Evolutionary conservation across 352 stramenopile species (phyloP).

Genomic region (Globisporangium orthogonon): DNA sequence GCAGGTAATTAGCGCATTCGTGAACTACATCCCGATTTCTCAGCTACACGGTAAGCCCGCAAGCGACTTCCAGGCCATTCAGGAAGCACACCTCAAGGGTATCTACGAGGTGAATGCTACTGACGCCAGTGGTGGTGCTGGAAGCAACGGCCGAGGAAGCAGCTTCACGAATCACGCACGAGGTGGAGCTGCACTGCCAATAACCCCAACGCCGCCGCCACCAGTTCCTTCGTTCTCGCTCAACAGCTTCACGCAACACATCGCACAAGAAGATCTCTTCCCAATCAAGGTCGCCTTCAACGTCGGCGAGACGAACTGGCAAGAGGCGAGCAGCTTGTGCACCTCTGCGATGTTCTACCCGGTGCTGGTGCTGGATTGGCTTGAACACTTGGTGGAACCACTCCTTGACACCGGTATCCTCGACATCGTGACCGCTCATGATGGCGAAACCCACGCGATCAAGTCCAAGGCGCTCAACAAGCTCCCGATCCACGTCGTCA

Average conservation of each 20-base stretch:
- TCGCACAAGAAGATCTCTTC: constrained; percentile 42
- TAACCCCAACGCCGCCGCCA: constrained; percentile 8
- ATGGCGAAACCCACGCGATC: constrained; percentile 10
- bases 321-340: constrained; percentile 25
- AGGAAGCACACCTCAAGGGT: constrained; percentile 23
- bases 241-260: background rate
- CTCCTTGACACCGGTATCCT: constrained; percentile 33
- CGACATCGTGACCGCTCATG: constrained; percentile 18
- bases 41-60: constrained; percentile 6
- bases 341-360: constrained; percentile 16
- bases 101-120: constrained; percentile 12
- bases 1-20: constrained; percentile 16
- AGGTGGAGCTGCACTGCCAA: background rate
- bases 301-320: constrained; percentile 65
- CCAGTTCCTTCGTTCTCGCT: constrained; percentile 18
- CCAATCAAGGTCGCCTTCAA: constrained; percentile 75
- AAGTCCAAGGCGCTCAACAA: constrained; percentile 50
- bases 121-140: constrained; percentile 3
- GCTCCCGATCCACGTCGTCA: constrained; percentile 37
- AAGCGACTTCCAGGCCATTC: constrained; percentile 7
- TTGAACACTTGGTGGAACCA: constrained; percentile 65
- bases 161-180: constrained; percentile 2
- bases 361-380: constrained; percentile 71
- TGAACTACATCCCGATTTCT: constrained; percentile 13
- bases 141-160: background rate